Base-by-base conservation (phyloP, 2,329 filamentous ascomycete genomes). In the Colletotrichum echinochloae region DNA sequence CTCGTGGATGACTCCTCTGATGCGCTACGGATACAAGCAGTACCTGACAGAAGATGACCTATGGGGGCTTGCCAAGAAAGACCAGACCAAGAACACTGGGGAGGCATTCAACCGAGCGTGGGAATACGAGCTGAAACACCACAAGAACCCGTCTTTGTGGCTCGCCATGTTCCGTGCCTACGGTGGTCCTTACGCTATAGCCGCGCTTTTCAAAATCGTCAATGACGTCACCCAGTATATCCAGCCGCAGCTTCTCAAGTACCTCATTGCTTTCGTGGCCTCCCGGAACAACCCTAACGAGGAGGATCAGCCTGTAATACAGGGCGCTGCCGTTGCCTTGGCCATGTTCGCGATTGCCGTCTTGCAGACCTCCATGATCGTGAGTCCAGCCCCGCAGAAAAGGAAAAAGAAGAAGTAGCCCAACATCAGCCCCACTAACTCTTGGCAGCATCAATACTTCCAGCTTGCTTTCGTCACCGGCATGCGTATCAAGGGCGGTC, bases 1-100 rank as follows among this genome's bases (percentile, higher is more conserved):
- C 80, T 91, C 92, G 65, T 99, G 96, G 96, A 98, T 99, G 95
- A 98, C 96, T 0, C 95, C 96, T 0, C 84, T 99, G 88, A 99
- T 99, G 96, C 94, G 91, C 78, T 92, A 92, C 78, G 96, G 96
- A 1, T 98, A 99, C 84, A 93, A 92, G 77, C 90, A 95, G 70
- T 99, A 90, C 79, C 85, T 99, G 72, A 97, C 94, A 1, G 94
- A 98, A 79, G 94, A 98, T 73, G 95, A 99, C 80, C 87, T 99
- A 30, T 99, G 97, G 97, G 95, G 94, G 71, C 85, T 99, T 68
- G 89, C 94, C 49, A 91, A 90, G 77, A 84, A 88, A 70, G 95
- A 98, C 78, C 92, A 92, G 41, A 97, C 95, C 14, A 89, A 89
- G 74, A 84, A 86, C 16, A 97, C 95, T 0, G 90, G 92, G 5